A percentile compares a stretch with the other conserved stretches of the same genome.
These are phyloP conservation scores for Lactarius tabidus DNA, from an alignment of 768 basidiomycete genomes.

Conservation along the genomic window DNA sequence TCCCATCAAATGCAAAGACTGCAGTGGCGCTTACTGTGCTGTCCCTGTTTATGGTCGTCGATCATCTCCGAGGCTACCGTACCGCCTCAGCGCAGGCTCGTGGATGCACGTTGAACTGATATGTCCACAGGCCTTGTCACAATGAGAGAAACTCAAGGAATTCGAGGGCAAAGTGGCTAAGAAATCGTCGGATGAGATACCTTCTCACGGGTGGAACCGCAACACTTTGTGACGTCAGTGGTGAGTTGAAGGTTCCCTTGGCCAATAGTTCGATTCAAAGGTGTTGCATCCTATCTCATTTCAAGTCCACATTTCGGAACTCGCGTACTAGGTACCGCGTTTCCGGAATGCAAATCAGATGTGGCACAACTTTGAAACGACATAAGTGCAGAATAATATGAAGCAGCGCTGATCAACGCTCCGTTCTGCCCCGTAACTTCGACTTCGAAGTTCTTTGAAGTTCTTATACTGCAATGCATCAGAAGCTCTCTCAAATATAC, in stretches of 20 bases:
- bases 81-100: neutral
- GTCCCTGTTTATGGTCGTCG: neutral
- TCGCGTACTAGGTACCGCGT: too few relatives aligned
- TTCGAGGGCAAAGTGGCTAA: neutral
- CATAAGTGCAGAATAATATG: neutral
- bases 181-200: neutral
- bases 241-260: neutral
- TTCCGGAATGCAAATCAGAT: too few relatives aligned
- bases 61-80: neutral
- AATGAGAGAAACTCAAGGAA: too few relatives aligned
- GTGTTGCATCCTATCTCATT: too few relatives aligned
- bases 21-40: neutral
- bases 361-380: too few relatives aligned
- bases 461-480: neutral
- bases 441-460: neutral
- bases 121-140: neutral
- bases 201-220: neutral
- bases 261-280: too few relatives aligned
- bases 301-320: too few relatives aligned
- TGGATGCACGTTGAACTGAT: neutral
- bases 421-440: neutral
- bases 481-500: neutral
- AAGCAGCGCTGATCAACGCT: neutral
- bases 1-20: too few relatives aligned
- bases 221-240: neutral